These are phyloP conservation scores for Populus trichocarpa DNA, from an alignment of 441 rosid species.

Conservation along the genomic window DNA sequence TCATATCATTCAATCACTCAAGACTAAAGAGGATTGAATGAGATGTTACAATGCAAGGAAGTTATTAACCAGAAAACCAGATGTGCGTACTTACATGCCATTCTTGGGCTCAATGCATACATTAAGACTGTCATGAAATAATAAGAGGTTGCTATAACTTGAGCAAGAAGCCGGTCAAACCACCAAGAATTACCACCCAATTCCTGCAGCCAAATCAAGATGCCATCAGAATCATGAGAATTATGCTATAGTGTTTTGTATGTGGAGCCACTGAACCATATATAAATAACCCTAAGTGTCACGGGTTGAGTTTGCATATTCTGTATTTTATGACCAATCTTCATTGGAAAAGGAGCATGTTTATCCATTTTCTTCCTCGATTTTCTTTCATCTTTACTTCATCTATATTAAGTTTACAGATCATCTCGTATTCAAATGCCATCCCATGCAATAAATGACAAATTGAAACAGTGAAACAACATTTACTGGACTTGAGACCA, in stretches of 20 bases:
- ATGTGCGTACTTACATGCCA: conserved; percentile 76
- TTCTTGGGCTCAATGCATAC: conserved; percentile 90
- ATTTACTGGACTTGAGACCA: not conserved
- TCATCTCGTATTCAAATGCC: not conserved
- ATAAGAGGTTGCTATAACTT: conserved; percentile 68
- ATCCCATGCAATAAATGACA: not conserved
- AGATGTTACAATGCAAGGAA: not conserved
- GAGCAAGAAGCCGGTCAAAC: conserved; percentile 91
- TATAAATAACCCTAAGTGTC: not conserved
- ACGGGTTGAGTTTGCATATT: not conserved
- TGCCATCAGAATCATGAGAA: conserved; percentile 4
- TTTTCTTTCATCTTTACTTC: not conserved
- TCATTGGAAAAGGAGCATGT: not conserved
- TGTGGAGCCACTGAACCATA: not conserved
- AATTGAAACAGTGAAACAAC: conserved; percentile 5
- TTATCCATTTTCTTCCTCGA: conserved; percentile 5
- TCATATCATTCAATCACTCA: not conserved
- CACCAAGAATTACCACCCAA: conserved; percentile 94
- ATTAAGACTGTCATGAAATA: conserved; percentile 83
- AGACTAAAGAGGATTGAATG: not conserved
- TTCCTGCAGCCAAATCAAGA: conserved; percentile 55
- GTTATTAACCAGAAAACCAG: not conserved
- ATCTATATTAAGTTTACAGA: not conserved
- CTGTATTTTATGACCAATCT: not conserved
- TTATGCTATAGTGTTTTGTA: not conserved